Conservation (phyloP, 768 basidiomycete species). For the Tulasnella sp. region DNA sequence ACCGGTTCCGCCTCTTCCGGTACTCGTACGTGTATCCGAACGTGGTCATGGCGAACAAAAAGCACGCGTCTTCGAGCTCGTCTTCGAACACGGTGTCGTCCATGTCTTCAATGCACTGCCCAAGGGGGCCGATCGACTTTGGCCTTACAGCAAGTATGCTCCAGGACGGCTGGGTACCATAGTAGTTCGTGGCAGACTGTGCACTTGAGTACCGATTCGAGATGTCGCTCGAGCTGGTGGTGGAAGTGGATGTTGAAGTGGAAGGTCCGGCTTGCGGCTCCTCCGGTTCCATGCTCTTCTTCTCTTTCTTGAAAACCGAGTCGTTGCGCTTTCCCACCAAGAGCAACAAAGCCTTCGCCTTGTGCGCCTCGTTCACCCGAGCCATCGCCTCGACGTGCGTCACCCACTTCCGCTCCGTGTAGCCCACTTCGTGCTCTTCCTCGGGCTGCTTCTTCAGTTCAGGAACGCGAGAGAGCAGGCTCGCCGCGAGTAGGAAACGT, state of each 20-base stretch:
- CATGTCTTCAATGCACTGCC: background rate
- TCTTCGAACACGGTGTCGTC: background rate
- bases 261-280: background rate
- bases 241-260: background rate
- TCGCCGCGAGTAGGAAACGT: background rate
- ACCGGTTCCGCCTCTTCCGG: background rate
- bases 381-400: background rate
- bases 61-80: background rate
- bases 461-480: background rate
- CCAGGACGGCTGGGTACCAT: background rate
- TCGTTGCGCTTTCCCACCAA: background rate
- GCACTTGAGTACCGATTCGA: background rate
- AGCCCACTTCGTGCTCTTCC: background rate
- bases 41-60: background rate
- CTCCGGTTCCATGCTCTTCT: background rate
- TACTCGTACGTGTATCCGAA: background rate
- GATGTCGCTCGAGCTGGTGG: background rate
- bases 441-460: background rate
- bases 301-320: background rate
- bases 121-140: background rate
- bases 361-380: background rate
- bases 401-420: background rate
- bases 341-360: background rate
- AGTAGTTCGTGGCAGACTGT: background rate
- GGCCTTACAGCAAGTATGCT: background rate